A percentile compares a stretch with the other conserved stretches of the same genome.
phyloP scores from a whole-genome alignment of 192 early-diverging fungal genomes.

The Coemansia sp. region DNA sequence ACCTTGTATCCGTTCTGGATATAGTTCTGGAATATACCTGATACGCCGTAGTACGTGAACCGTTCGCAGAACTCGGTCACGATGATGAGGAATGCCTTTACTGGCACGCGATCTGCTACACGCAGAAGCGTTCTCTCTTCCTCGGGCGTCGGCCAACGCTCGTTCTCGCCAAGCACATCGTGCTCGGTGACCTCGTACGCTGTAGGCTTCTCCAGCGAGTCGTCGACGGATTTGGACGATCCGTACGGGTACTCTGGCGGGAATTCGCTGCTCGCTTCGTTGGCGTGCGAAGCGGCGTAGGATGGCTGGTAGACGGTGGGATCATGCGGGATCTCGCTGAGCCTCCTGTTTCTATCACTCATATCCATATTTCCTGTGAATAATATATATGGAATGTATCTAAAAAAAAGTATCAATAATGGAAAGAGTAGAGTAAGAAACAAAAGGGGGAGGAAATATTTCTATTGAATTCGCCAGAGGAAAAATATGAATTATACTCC shows the following conservation, averaged over 20 bases:
- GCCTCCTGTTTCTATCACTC: not conserved
- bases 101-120: slow-evolving; percentile 58
- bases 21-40: slow-evolving; percentile 60
- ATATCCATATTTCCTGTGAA: not conserved
- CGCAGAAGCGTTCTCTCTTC: slow-evolving; percentile 55
- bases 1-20: slow-evolving; percentile 51
- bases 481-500: no score
- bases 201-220: not conserved
- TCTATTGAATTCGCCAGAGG: no score
- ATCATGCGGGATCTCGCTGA: slow-evolving; percentile 13
- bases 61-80: slow-evolving; percentile 62
- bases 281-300: not conserved
- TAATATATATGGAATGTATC: not conserved
- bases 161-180: slow-evolving; percentile 16
- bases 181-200: slow-evolving; percentile 3
- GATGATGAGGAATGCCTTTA: slow-evolving; percentile 51
- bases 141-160: slow-evolving; percentile 52
- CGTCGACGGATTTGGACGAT: not conserved
- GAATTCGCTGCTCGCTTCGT: not conserved
- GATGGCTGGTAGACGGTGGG: slow-evolving; percentile 9
- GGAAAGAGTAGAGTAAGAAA: not conserved
- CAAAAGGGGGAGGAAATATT: not conserved
- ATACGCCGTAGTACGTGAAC: slow-evolving; percentile 61
- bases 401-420: not conserved
- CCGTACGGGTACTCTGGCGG: not conserved